These are phyloP conservation scores for Fomes fomentarius DNA, from an alignment of 1,284 basidiomycete species.

Conservation along the genomic window DNA sequence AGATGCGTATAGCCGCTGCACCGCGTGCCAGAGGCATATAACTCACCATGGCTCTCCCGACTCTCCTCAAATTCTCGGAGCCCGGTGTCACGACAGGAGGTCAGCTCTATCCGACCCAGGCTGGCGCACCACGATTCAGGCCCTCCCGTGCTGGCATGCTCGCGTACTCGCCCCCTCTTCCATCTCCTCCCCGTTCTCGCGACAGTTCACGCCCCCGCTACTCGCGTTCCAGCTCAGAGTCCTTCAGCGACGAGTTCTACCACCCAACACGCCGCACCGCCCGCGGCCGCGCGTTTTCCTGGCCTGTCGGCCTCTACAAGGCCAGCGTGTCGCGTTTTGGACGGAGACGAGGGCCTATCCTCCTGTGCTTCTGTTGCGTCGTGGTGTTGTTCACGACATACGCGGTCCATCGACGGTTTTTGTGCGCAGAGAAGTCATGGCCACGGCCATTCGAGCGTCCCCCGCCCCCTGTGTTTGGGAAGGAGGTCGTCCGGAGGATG, in stretches of 20 bases:
- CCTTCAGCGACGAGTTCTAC: constrained; percentile 49
- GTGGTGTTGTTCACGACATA: constrained; percentile 56
- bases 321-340: constrained; percentile 61
- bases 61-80: constrained; percentile 5
- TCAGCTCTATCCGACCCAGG: constrained; percentile 1
- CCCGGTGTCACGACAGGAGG: background rate
- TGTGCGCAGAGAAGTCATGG: constrained; percentile 65
- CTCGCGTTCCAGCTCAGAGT: constrained; percentile 52
- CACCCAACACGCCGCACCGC: constrained; percentile 4
- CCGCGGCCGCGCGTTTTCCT: constrained; percentile 37
- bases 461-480: constrained; percentile 76
- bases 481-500: constrained; percentile 81
- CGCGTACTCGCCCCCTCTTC: constrained; percentile 2
- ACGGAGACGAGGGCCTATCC: constrained; percentile 53
- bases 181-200: background rate
- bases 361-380: constrained; percentile 53
- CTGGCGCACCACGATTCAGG: constrained; percentile 12
- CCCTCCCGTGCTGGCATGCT: constrained; percentile 11
- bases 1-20: no score
- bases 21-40: background rate
- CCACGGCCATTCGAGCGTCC: constrained; percentile 63
- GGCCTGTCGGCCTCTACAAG: constrained; percentile 58
- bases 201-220: constrained; percentile 16
- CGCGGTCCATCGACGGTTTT: constrained; percentile 61
- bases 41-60: constrained; percentile 13